Conservation (phyloP, 306 rosid species). For the Vigna radiata region DNA sequence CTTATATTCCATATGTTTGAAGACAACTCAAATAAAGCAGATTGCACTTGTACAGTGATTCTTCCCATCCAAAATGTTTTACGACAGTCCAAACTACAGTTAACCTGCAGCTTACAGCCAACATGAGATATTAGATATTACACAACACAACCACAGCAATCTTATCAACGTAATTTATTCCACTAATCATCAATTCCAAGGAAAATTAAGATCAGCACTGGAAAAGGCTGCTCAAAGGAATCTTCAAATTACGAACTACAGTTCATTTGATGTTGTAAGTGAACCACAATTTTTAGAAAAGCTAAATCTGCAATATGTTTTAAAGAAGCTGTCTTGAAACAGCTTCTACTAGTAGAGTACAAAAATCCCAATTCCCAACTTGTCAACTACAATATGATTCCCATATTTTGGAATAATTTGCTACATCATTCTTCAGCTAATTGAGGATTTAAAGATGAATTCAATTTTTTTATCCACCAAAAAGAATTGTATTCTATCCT, state of each 20-base stretch:
- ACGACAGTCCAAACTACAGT: too few species aligned
- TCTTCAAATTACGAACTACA: neutral
- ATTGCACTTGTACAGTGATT: too few species aligned
- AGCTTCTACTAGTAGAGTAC: neutral
- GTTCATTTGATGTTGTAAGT: neutral
- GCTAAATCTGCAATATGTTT: neutral
- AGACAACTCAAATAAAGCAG: too few species aligned
- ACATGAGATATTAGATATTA: too few species aligned
- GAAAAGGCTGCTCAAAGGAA: neutral
- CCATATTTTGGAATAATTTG: neutral
- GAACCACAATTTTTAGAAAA: neutral
- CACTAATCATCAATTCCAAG: neutral
- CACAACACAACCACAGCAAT: neutral
- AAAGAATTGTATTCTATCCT: neutral
- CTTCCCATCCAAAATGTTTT: too few species aligned
- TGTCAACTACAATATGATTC: neutral
- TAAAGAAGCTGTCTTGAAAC: neutral
- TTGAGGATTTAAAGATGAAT: neutral
- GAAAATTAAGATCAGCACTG: neutral
- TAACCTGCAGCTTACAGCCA: too few species aligned
- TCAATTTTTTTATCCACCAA: neutral
- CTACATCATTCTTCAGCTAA: neutral
- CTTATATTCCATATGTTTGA: too few species aligned
- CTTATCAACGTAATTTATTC: neutral
- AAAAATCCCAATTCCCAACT: neutral